Evolutionary conservation across 1,284 basidiomycete genomes (phyloP).

Genomic region (Pisolithus thermaeus): DNA sequence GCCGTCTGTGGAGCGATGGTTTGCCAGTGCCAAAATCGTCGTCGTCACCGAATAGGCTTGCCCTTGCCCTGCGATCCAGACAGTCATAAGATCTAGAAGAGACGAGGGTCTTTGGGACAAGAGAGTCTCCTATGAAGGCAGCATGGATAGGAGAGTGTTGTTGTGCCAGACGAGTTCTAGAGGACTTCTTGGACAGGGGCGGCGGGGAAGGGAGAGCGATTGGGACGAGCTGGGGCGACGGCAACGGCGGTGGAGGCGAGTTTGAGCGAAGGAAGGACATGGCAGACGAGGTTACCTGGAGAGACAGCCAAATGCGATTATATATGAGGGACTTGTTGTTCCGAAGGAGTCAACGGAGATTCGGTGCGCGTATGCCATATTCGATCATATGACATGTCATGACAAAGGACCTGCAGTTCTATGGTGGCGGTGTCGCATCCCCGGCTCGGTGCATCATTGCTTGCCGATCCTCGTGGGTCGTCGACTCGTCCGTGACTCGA

Average conservation of each 20-base stretch:
- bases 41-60: constrained; percentile 6
- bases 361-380: too few species aligned
- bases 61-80: constrained; percentile 6
- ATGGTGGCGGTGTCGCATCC: too few species aligned
- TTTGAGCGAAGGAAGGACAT: constrained; percentile 16
- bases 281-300: background rate
- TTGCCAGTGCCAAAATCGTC: constrained; percentile 12
- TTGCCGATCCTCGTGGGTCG: too few species aligned
- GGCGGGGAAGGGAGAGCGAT: constrained; percentile 16
- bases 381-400: too few species aligned
- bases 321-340: background rate
- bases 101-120: constrained; percentile 10
- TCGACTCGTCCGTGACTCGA: too few species aligned
- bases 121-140: constrained; percentile 7
- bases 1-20: constrained; percentile 5
- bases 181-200: constrained; percentile 5
- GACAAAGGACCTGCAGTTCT: too few species aligned
- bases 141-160: constrained; percentile 8
- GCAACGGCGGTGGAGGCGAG: constrained; percentile 24
- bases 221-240: constrained; percentile 20
- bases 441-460: too few species aligned
- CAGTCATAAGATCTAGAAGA: constrained; percentile 9
- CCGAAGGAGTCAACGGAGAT: background rate
- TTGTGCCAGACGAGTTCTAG: constrained; percentile 3
- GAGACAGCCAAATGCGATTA: background rate